Evolutionary conservation across 768 basidiomycete genomes (phyloP).

Genomic region (Lactarius akahatsu): DNA sequence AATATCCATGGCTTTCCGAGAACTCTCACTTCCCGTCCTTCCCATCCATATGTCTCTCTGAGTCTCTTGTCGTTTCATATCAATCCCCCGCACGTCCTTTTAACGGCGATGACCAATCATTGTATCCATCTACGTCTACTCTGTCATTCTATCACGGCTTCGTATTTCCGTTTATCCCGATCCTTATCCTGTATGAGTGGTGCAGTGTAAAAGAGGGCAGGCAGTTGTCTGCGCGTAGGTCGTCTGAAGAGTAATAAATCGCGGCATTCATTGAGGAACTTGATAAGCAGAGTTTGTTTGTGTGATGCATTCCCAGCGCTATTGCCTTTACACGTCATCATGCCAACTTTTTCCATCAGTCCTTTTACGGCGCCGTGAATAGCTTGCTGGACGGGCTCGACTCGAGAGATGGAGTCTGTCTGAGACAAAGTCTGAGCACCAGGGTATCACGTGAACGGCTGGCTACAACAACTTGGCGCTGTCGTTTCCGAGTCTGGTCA

Average conservation of each 20-base stretch:
- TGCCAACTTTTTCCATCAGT: slow-evolving; percentile 9
- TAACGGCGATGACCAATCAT: slow-evolving; percentile 15
- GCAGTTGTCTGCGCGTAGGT: slow-evolving; percentile 15
- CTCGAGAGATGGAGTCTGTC: neutral
- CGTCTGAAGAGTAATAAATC: slow-evolving; percentile 5
- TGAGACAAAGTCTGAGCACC: neutral
- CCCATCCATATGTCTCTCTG: neutral
- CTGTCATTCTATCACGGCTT: slow-evolving; percentile 14
- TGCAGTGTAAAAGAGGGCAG: slow-evolving; percentile 22
- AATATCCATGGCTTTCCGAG: neutral
- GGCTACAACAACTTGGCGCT: neutral
- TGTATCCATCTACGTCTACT: slow-evolving; percentile 17
- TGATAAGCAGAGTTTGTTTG: slow-evolving; percentile 10
- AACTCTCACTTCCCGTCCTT: slow-evolving; percentile 4
- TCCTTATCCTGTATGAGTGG: slow-evolving; percentile 21
- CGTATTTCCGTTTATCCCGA: slow-evolving; percentile 16
- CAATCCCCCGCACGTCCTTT: neutral
- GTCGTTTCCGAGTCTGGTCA: too few relatives aligned
- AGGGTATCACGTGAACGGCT: slow-evolving; percentile 16
- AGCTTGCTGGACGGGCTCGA: slow-evolving; percentile 13
- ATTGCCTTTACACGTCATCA: slow-evolving; percentile 1
- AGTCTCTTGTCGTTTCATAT: slow-evolving; percentile 19
- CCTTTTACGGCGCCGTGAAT: neutral
- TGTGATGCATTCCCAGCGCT: slow-evolving; percentile 1
- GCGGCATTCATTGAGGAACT: slow-evolving; percentile 2